Evolutionary conservation across 176 grass and related monocot species (phyloP).

Genomic region (Pharus latifolius): DNA sequence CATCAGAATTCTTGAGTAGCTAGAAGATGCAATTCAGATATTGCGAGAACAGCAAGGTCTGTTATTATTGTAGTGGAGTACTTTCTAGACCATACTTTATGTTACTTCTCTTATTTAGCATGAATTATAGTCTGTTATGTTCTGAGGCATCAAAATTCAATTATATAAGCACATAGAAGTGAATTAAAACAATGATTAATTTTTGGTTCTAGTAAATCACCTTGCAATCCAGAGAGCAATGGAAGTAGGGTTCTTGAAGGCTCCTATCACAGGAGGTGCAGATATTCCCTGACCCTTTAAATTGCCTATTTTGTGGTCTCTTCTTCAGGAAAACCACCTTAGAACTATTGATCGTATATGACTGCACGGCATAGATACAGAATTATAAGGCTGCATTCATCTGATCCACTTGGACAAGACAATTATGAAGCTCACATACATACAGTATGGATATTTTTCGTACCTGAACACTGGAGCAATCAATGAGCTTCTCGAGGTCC

Average conservation of each 20-base stretch:
- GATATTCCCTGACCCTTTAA: slow-evolving; percentile 88
- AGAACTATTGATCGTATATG: slow-evolving; percentile 96
- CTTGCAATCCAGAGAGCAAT: slow-evolving; percentile 97
- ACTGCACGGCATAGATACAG: slow-evolving; percentile 43
- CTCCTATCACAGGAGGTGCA: slow-evolving; percentile 90
- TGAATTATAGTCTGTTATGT: background rate
- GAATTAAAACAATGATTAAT: slow-evolving; percentile 1
- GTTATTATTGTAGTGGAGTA: background rate
- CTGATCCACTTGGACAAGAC: slow-evolving; percentile 9
- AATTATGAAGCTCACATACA: background rate
- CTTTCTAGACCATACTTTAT: slow-evolving; percentile 26
- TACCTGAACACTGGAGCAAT: slow-evolving; percentile 94
- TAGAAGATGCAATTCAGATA: background rate
- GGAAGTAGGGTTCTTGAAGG: slow-evolving; percentile 93
- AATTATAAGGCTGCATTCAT: slow-evolving; percentile 24
- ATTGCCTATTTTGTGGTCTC: slow-evolving; percentile 93
- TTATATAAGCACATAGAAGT: background rate
- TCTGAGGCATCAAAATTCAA: slow-evolving; percentile 5
- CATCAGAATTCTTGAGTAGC: background rate
- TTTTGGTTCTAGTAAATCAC: slow-evolving; percentile 28
- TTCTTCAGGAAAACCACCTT: slow-evolving; percentile 99
- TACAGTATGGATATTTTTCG: slow-evolving; percentile 19
- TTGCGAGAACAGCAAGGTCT: slow-evolving; percentile 7
- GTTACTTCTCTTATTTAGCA: slow-evolving; percentile 8
- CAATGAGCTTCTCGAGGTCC: slow-evolving; percentile 88